A percentile compares a stretch with the other conserved stretches of the same genome.
phyloP scores from a whole-genome alignment of 202 grass and related monocot genomes.

The Schoenoplectus triqueter region DNA sequence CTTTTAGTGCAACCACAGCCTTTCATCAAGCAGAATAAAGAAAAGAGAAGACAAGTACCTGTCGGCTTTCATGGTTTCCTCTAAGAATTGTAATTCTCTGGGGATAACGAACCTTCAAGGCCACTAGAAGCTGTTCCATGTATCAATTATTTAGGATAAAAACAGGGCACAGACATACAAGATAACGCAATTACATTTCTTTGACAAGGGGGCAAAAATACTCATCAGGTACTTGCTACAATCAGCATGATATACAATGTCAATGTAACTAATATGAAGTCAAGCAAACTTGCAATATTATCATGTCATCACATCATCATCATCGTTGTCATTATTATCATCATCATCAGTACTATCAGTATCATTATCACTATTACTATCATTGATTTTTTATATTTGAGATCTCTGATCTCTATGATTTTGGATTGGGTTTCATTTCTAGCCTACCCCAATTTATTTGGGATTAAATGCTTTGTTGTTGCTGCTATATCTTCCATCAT shows the following conservation, averaged over 20 bases:
- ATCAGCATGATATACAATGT: too few relatives aligned
- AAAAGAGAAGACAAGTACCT: slow-evolving; percentile 50
- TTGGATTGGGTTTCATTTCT: too few relatives aligned
- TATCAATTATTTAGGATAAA: slow-evolving; percentile 35
- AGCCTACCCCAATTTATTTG: too few relatives aligned
- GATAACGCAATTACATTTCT: not conserved
- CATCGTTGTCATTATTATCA: too few relatives aligned
- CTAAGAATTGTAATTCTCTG: slow-evolving; percentile 98
- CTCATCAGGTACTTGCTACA: not conserved
- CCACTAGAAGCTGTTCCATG: slow-evolving; percentile 76
- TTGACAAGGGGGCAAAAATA: not conserved
- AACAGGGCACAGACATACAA: not conserved
- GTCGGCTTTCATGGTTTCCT: slow-evolving; percentile 97
- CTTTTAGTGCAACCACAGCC: slow-evolving; percentile 10
- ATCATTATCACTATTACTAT: too few relatives aligned
- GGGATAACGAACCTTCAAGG: slow-evolving; percentile 98
- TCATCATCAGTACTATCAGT: too few relatives aligned
- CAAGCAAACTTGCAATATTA: not conserved
- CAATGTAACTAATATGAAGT: not conserved
- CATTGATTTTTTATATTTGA: too few relatives aligned
- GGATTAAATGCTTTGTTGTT: too few relatives aligned
- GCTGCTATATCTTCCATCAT: not conserved
- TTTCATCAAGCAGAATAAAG: slow-evolving; percentile 15
- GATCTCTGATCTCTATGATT: too few relatives aligned
- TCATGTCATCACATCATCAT: too few relatives aligned